These are phyloP conservation scores for Clathrus columnatus DNA, from an alignment of 768 basidiomycete species.

Conservation along the genomic window DNA sequence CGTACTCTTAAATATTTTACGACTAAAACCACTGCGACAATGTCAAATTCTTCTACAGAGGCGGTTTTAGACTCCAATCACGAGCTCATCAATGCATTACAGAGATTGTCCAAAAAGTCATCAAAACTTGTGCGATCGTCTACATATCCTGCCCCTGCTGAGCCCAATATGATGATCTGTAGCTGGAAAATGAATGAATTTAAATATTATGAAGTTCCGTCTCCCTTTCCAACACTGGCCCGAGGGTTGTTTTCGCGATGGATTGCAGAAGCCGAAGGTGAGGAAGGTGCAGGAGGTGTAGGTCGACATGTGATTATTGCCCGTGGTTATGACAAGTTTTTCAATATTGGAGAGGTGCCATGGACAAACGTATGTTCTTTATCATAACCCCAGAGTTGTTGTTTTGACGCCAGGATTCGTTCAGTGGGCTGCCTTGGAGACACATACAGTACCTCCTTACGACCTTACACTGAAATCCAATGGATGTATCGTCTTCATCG, in stretches of 20 bases:
- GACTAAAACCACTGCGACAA: too few species aligned
- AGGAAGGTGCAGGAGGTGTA: slow-evolving; percentile 17
- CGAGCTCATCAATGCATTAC: slow-evolving; percentile 48
- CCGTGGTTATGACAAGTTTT: slow-evolving; percentile 97
- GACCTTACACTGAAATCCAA: slow-evolving; percentile 89
- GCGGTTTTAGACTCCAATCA: slow-evolving; percentile 31
- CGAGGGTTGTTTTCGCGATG: slow-evolving; percentile 71
- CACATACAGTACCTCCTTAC: slow-evolving; percentile 68
- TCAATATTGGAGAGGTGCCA: slow-evolving; percentile 92
- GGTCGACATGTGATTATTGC: slow-evolving; percentile 55
- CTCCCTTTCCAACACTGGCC: slow-evolving; percentile 92
- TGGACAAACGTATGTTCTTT: slow-evolving; percentile 76
- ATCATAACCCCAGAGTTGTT: not conserved
- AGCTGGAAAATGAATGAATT: slow-evolving; percentile 99
- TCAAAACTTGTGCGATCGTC: slow-evolving; percentile 61
- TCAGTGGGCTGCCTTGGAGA: slow-evolving; percentile 72
- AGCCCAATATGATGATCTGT: slow-evolving; percentile 44
- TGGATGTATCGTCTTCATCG: slow-evolving; percentile 95
- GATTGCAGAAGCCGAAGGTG: slow-evolving; percentile 21
- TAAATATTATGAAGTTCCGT: slow-evolving; percentile 84
- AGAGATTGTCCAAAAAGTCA: slow-evolving; percentile 40
- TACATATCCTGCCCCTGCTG: slow-evolving; percentile 47
- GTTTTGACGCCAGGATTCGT: not conserved
- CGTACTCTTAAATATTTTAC: too few species aligned
- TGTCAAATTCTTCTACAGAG: too few species aligned